phyloP scores from a whole-genome alignment of 805 yeast genomes.

The Priceomyces haplophilus region DNA sequence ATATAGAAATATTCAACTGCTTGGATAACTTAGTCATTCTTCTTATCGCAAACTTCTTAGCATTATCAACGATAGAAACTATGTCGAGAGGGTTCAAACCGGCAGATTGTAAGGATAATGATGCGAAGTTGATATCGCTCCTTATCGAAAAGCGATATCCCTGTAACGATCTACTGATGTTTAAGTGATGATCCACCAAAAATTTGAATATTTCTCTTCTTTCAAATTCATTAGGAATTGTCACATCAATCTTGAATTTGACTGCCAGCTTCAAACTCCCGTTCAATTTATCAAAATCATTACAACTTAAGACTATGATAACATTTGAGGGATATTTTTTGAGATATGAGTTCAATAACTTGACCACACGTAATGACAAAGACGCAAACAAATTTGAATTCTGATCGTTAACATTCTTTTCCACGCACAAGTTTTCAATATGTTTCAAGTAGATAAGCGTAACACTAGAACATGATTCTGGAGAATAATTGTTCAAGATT shows the following conservation, averaged over 20 bases:
- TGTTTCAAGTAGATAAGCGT: constrained; percentile 63
- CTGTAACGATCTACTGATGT: not conserved
- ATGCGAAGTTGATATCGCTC: constrained; percentile 48
- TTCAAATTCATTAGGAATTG: constrained; percentile 78
- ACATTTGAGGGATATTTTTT: constrained; percentile 35
- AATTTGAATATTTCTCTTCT: constrained; percentile 60
- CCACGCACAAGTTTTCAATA: constrained; percentile 69
- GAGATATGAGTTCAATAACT: constrained; percentile 55
- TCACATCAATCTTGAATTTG: constrained; percentile 72
- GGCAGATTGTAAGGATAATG: constrained; percentile 82
- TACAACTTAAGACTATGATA: constrained; percentile 61
- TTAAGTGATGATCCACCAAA: constrained; percentile 27
- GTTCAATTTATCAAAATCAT: constrained; percentile 66
- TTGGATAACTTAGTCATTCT: constrained; percentile 39
- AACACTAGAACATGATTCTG: constrained; percentile 11
- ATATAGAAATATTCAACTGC: constrained; percentile 14
- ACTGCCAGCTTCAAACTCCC: constrained; percentile 63
- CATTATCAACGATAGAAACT: constrained; percentile 61
- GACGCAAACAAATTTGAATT: constrained; percentile 39
- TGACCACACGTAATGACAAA: constrained; percentile 52
- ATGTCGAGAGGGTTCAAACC: constrained; percentile 88
- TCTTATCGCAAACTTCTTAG: constrained; percentile 56
- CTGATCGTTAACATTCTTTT: constrained; percentile 57
- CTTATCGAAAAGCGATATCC: constrained; percentile 15
- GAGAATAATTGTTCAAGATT: constrained; percentile 32